Base-by-base conservation (phyloP, 2,329 filamentous ascomycete genomes). In the Coccinonectria pachysandricola region DNA sequence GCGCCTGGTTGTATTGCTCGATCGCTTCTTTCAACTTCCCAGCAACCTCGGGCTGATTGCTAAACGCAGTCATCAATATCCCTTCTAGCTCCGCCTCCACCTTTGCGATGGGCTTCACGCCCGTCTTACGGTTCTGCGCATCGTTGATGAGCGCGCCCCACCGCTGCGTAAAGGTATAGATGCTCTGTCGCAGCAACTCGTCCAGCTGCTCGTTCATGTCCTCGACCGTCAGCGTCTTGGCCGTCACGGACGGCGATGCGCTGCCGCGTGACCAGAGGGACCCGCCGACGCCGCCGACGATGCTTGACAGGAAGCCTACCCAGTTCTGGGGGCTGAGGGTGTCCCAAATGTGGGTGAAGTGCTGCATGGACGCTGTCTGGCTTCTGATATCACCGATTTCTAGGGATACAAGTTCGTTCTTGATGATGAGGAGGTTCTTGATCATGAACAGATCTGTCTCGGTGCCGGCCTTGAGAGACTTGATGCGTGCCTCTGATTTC, bases 321-420 rank as follows among this genome's bases (percentile, higher is more conserved):
- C 66, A 64, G 37, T 68, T 70, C 34, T 69, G 62, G 3, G 60
- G 67, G 42, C 61, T 75, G 8, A 78, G 60, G 0, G 70, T 71
- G 26, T 75, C 70, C 72, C 73, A 78, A 20, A 79, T 76, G 35
- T 71, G 71, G 10, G 64, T 57, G 43, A 79, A 77, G 43, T 79
- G 72, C 40, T 76, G 70, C 60, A 72, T 65, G 5, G 54, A 51
- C 14, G 41, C 32, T 8, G 48, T 34, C 22, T 68, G 62, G 29
- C 66, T 68, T 32, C 71, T 61, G 10, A 75, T 66, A 39, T 77
- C 72, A 26, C 72, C 87, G 40, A 98, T 95, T 57, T 98, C 91
- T 35, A 98, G 86, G 7, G 87, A 87, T 14, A 98, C 77, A 26
- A 98, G 81, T 51, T 95, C 84, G 50, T 95, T 92, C 56, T 96